phyloP scores from a whole-genome alignment of 768 basidiomycete species.

The Agaricus sinodeliciosus region DNA sequence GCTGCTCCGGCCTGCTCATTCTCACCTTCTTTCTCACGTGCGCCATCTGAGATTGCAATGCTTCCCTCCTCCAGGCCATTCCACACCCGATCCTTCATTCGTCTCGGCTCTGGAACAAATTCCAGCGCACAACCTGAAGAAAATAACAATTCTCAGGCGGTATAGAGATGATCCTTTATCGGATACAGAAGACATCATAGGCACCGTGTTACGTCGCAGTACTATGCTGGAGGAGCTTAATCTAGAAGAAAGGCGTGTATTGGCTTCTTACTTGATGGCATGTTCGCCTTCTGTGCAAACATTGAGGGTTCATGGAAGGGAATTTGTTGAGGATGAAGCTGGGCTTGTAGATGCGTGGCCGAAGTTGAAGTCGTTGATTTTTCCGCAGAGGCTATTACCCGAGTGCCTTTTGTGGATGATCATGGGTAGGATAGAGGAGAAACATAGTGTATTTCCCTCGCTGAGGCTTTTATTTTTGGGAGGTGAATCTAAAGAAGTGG shows the following conservation, averaged over 20 bases:
- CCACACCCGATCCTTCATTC: constrained; percentile 5
- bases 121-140: constrained; percentile 1
- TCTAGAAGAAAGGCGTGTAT: neutral
- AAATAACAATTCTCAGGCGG: constrained; percentile 7
- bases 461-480: constrained; percentile 5
- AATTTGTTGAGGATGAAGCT: constrained; percentile 6
- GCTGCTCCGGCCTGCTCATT: neutral
- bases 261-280: neutral
- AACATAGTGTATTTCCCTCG: neutral
- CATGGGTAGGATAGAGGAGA: neutral
- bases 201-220: neutral
- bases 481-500: constrained; percentile 6
- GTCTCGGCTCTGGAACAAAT: neutral
- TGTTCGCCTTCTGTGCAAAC: neutral
- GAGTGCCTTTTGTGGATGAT: constrained; percentile 8
- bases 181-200: constrained; percentile 2
- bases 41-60: constrained; percentile 6
- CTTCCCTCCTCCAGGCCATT: neutral
- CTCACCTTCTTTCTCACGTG: constrained; percentile 6
- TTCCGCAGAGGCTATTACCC: constrained; percentile 3
- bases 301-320: constrained; percentile 2
- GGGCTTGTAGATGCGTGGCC: neutral
- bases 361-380: constrained; percentile 5
- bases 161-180: constrained; percentile 4
- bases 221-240: neutral